Evolutionary conservation across 768 basidiomycete species (phyloP), one percentile per base, ranked within the genome.

Genomic region (Saitozyma podzolica): DNA sequence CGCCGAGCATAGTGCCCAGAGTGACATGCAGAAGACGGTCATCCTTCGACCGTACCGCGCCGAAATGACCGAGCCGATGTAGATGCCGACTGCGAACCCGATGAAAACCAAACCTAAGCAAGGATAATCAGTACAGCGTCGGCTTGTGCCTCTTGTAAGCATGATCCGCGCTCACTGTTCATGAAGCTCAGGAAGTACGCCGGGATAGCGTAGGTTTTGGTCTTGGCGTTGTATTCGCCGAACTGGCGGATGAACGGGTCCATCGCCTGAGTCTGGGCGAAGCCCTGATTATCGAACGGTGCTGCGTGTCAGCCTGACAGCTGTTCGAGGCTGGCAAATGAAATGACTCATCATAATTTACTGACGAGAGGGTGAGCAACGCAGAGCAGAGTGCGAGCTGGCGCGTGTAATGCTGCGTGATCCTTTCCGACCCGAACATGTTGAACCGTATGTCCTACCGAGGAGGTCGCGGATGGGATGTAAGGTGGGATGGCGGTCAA

Each of bases 31-130:
- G 50, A 50, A 50, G 6, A 17, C 17, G 2, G 50, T 50, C 50
- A 50, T 50, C 37, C 50, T 17, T n/a, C 50, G 9, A 50, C 50
- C 50, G 50, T 50, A 50, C n/a, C 50, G 50, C n/a, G 50, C 50
- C 1, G 50, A 50, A 6, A 50, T 50, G 9, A 19, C 50, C 9
- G 17, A 19, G 2, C 50, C 50, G 16, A n/a, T 29, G n/a, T 19
- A 50, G 9, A 50, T 50, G 50, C 50, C 50, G 17, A 9, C 17
- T 11, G n/a, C 37, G 50, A 29, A n/a, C 4, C 37, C 16, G 37
- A 17, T 29, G 6, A 50, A n/a, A 9, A 50, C 37, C 6, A 50
- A 29, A 6, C 17, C 50, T 9, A 50, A 4, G 50, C 17, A 50
- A 5, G 50, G 50, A n/a, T 29, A 29, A 5, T 29, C 29, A 29